A percentile compares a stretch with the other conserved stretches of the same genome.
phyloP scores from a whole-genome alignment of 1,284 basidiomycete genomes.

The Irpex lacteus region DNA sequence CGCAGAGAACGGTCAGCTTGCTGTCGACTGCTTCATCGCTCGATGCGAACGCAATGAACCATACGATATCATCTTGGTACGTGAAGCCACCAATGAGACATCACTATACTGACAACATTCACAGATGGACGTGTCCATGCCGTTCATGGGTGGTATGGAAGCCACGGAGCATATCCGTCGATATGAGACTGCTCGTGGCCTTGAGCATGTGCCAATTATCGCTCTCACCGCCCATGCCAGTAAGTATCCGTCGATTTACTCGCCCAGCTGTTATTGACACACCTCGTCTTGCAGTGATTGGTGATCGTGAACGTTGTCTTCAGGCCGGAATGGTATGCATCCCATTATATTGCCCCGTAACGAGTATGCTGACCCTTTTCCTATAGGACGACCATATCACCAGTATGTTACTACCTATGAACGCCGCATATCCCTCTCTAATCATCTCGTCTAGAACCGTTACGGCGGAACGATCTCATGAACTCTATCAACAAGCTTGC shows the following conservation, averaged over 20 bases:
- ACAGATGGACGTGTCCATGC: slow-evolving; percentile 99
- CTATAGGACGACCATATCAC: slow-evolving; percentile 65
- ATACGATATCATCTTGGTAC: slow-evolving; percentile 84
- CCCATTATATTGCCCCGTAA: background rate
- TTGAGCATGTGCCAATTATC: slow-evolving; percentile 87
- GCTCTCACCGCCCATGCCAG: slow-evolving; percentile 92
- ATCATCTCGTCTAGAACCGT: slow-evolving; percentile 50
- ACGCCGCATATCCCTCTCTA: slow-evolving; percentile 11
- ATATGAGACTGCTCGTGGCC: slow-evolving; percentile 76
- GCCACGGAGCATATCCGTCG: slow-evolving; percentile 80
- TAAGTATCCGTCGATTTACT: slow-evolving; percentile 38
- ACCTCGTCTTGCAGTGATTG: slow-evolving; percentile 70
- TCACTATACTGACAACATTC: slow-evolving; percentile 6
- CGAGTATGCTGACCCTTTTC: background rate
- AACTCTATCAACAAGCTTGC: slow-evolving; percentile 78
- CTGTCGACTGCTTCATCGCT: slow-evolving; percentile 86
- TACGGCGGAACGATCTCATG: slow-evolving; percentile 71
- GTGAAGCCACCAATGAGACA: slow-evolving; percentile 25
- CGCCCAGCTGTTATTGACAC: background rate
- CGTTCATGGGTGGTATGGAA: slow-evolving; percentile 94
- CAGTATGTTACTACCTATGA: slow-evolving; percentile 34
- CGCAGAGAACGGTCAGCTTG: slow-evolving; percentile 94
- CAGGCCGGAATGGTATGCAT: slow-evolving; percentile 79
- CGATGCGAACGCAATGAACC: slow-evolving; percentile 69
- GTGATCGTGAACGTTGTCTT: slow-evolving; percentile 90